phyloP scores from a whole-genome alignment of 345 rosid genomes.

The Populus nigra region DNA sequence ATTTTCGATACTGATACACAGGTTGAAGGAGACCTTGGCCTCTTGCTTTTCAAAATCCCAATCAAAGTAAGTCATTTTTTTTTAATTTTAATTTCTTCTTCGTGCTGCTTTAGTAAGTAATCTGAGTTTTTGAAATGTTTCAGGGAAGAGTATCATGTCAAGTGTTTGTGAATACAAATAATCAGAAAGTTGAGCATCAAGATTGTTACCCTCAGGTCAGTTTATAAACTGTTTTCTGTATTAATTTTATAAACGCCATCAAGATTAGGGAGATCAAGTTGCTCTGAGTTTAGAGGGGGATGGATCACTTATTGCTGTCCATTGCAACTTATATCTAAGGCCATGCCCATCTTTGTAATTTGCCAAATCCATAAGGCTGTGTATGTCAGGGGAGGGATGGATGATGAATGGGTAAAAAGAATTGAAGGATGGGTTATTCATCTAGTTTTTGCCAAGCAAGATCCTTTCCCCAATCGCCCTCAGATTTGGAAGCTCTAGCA shows the following conservation, averaged over 20 bases:
- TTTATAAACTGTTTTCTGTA: neutral
- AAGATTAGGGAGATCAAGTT: neutral
- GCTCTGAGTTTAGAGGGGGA: neutral
- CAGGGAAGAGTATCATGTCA: conserved; percentile 75
- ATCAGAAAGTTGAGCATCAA: conserved; percentile 59
- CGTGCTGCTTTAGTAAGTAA: neutral
- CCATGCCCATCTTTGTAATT: too few relatives aligned
- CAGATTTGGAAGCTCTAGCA: neutral
- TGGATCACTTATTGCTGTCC: neutral
- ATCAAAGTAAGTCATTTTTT: conserved; percentile 43
- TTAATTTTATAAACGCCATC: neutral
- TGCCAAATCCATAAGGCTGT: too few relatives aligned
- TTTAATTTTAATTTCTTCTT: neutral
- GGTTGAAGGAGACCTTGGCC: conserved; percentile 58
- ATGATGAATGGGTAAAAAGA: too few relatives aligned
- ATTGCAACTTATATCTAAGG: too few relatives aligned
- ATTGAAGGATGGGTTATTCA: too few relatives aligned
- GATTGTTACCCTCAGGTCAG: conserved; percentile 68
- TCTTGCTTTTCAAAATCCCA: conserved; percentile 60
- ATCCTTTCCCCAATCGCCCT: neutral
- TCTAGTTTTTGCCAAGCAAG: neutral
- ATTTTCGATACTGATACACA: conserved; percentile 60
- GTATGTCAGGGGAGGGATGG: too few relatives aligned
- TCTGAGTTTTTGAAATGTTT: conserved; percentile 15
- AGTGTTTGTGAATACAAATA: conserved; percentile 56